Evolutionary conservation across 257 asterid species (phyloP), one percentile per base, ranked within the genome.

Genomic region (Euphrasia confusa): DNA sequence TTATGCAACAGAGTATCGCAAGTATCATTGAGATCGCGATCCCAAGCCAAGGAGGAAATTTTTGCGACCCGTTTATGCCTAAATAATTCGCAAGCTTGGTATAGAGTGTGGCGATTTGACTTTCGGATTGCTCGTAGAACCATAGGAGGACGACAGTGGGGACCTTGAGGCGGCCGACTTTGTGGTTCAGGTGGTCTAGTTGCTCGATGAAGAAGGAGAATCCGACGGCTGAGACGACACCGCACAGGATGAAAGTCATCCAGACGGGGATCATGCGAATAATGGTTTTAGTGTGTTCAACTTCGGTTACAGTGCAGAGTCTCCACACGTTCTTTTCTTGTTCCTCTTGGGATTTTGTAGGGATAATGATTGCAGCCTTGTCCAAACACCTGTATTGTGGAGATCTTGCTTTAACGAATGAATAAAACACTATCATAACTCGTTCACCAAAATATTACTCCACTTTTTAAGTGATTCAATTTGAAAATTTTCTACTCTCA

Each of bases 121-220:
- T 70, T n/a, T 68, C 69, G 3, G 79, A 45, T 70, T 70, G 78
- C 10, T 62, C 68, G 40, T 27, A 69, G 64, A 80, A 74, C 76
- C 74, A 65, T 0, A 77, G 68, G 8, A 77, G 72, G 72, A 53
- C 68, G 1, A 60, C 72, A 0, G 45, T 18, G 4, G 78, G 71
- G 61, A 73, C 56, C 30, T 32, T 73, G 30, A 73, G 75, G 13
- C 68, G 24, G 2, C 80, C 80, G 3, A 79, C 69, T 61, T 32
- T 68, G 53, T 6, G 80, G 61, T 65, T 72, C 37, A 79, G 49
- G 40, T 57, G 67, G 9, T 60, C 56, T 2, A 70, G 10, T 37
- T 82, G 88, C 65, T 58, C 83, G 10, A 74, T 7, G 57, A 82
- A 82, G 79, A 49, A 82, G 50, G 88, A 77, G 73, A 67, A 65